Evolutionary conservation across 768 basidiomycete genomes (phyloP).

Genomic region (Coprinellus aureogranulatus): DNA sequence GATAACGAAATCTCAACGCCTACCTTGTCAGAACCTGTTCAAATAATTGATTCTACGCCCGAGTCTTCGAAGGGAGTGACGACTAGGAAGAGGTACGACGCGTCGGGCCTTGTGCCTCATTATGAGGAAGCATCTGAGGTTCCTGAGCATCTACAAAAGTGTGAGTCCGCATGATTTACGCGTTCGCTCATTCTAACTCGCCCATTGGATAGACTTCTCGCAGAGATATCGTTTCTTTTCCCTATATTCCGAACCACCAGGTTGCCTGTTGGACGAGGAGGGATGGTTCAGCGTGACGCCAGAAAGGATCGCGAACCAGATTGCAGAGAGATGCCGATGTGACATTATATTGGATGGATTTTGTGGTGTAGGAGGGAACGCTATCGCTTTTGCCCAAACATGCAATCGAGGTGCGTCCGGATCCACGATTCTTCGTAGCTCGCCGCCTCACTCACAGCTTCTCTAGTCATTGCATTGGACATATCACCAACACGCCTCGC

Average conservation of each 20-base stretch:
- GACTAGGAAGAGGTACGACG: slow-evolving; percentile 50
- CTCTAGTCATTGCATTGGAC: slow-evolving; percentile 89
- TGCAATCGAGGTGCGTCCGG: slow-evolving; percentile 80
- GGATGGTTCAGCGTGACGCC: slow-evolving; percentile 99
- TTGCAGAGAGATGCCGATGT: slow-evolving; percentile 88
- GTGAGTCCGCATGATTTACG: slow-evolving; percentile 42
- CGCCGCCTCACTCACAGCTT: neutral
- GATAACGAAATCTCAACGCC: neutral
- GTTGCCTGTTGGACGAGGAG: slow-evolving; percentile 87
- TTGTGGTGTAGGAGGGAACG: slow-evolving; percentile 96
- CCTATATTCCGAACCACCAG: slow-evolving; percentile 61
- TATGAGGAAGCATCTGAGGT: slow-evolving; percentile 66
- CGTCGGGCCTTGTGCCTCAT: slow-evolving; percentile 68
- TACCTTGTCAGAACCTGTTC: neutral
- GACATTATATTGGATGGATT: slow-evolving; percentile 89
- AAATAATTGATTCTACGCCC: neutral
- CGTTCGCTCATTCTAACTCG: no score
- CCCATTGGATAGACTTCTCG: slow-evolving; percentile 61
- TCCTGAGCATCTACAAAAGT: slow-evolving; percentile 78
- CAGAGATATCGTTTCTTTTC: slow-evolving; percentile 85
- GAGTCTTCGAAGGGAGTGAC: neutral
- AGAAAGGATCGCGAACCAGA: slow-evolving; percentile 86
- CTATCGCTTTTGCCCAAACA: slow-evolving; percentile 94
- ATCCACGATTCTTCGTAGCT: neutral
- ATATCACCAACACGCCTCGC: slow-evolving; percentile 80